Base-by-base conservation (phyloP, 768 basidiomycete species). In the Naganishia friedmannii region DNA sequence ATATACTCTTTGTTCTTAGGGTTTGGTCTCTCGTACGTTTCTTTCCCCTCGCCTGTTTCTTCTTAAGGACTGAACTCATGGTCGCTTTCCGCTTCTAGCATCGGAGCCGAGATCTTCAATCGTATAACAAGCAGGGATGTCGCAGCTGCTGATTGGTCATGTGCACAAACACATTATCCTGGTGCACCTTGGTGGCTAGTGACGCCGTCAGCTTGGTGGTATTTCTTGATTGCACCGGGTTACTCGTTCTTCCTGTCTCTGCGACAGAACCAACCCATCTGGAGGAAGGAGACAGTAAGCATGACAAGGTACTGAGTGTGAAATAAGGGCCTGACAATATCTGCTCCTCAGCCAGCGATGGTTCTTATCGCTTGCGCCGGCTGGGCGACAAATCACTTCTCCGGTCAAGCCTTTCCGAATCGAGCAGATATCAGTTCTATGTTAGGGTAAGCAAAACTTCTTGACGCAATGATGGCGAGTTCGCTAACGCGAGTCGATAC, bases 341-440 rank as follows among this genome's bases (percentile, higher is more conserved):
- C 31, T 53, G 65, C 73, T 31, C 45, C 28, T 19, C 48, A 75
- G 74, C 82, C 82, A 1, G 75, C 79, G 66, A 83, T 83, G 71
- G 83, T 91, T 19, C 77, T 80, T 7, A 87, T 90, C 67, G 82
- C 90, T 2, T 88, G 84, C 68, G 81, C 86, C 23, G 91, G 91
- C 0, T 93, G 90, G 90, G 85, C 85, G 46, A 60, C 69, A 34
- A 71, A 66, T 37, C 66, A 71, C 26, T 71, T 68, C 56, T 48
- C 56, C 3, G 66, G 66, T 31, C 37, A 84, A 76, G 78, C 79
- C 4, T 90, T 91, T 77, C 82, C 83, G 39, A 85, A 86, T 71
- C 88, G 90, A 78, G 85, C 84, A 68, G 90, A 93, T 77, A 88
- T 93, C 77, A 88, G 86, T 32, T 88, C 90, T 7, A 90, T 90